Evolutionary conservation across 768 basidiomycete genomes (phyloP), one percentile per base, ranked within the genome.

Genomic region (Tulasnella sp.): DNA sequence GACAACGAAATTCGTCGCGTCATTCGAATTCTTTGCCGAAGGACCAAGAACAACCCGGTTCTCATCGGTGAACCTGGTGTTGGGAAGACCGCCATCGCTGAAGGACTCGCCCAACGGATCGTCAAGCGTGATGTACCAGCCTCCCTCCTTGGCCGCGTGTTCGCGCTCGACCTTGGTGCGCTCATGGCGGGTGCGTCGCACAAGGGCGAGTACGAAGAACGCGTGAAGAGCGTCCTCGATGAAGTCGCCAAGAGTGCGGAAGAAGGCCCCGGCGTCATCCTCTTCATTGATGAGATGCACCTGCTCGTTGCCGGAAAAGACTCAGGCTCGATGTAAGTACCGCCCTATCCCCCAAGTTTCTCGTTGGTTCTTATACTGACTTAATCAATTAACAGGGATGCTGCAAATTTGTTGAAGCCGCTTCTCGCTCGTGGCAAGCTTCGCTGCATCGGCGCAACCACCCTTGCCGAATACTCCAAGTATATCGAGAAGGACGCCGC

Each of bases 161-260:
- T 88, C 82, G 91, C 94, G 7, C 87, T 99, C 39, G 96, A 97
- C 81, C 93, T 97, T 92, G 96, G 96, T 78, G 94, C 96, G 0
- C 88, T 99, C 74, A 95, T 95, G 92, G 94, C 94, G 15, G 92
- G 93, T 52, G 92, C 92, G 25, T 92, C 92, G 82, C 96, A 94
- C 85, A 96, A 96, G 81, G 97, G 92, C 70, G 95, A 98, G 84
- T 99, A 96, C 83, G 96, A 98, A 84, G 96, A 98, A 82, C 92
- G 96, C 49, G 90, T 98, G 84, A 98, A 97, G 82, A 85, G 91
- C 12, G 94, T 98, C 74, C 84, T 99, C 75, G 90, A 91, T 78
- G 97, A 99, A 84, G 91, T 98, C 78, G 96, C 98, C 83, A 96
- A 96, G 83, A 88, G 92, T 0, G 85, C 90, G 34, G 89, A 93